A percentile compares a stretch with the other conserved stretches of the same genome.
Conservation (phyloP, 2,329 filamentous ascomycete species). For the Colletotrichum eremochloae region DNA sequence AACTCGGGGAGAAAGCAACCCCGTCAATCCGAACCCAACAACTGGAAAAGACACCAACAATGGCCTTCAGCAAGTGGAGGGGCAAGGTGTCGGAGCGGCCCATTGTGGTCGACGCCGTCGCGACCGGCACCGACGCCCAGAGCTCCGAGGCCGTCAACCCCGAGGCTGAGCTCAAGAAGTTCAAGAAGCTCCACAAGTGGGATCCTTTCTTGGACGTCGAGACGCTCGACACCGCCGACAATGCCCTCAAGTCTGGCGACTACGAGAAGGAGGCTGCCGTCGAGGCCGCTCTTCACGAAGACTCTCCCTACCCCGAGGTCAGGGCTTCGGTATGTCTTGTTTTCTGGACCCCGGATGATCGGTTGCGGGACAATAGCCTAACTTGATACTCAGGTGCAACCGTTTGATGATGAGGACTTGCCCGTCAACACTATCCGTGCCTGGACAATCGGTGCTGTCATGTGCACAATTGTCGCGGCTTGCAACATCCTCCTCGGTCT, state of each 20-base stretch:
- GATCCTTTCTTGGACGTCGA: slow-evolving; percentile 69
- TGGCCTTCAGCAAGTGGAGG: slow-evolving; percentile 57
- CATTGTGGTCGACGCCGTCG: slow-evolving; percentile 52
- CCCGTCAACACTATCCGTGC: slow-evolving; percentile 71
- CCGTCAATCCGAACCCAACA: neutral
- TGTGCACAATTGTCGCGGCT: slow-evolving; percentile 69
- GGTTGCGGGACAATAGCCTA: slow-evolving; percentile 32
- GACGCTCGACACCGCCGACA: slow-evolving; percentile 65
- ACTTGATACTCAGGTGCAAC: slow-evolving; percentile 20
- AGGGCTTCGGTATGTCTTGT: slow-evolving; percentile 49
- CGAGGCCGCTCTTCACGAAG: slow-evolving; percentile 62
- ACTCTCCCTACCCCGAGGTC: slow-evolving; percentile 69
- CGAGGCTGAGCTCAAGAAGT: slow-evolving; percentile 53
- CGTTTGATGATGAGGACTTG: slow-evolving; percentile 61
- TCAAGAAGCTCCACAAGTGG: slow-evolving; percentile 66
- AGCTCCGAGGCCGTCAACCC: slow-evolving; percentile 58
- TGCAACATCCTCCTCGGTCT: slow-evolving; percentile 67
- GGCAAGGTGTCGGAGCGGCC: slow-evolving; percentile 61
- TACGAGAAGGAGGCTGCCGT: slow-evolving; percentile 60
- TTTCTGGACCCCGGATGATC: accelerated
- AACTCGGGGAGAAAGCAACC: slow-evolving; percentile 26
- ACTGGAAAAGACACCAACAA: slow-evolving; percentile 1
- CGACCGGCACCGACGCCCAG: slow-evolving; percentile 55
- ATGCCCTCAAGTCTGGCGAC: slow-evolving; percentile 59
- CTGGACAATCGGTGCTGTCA: slow-evolving; percentile 69